Evolutionary conservation across 805 yeast species (phyloP), one percentile per base, ranked within the genome.

Genomic region (Nakazawaea sp.): DNA sequence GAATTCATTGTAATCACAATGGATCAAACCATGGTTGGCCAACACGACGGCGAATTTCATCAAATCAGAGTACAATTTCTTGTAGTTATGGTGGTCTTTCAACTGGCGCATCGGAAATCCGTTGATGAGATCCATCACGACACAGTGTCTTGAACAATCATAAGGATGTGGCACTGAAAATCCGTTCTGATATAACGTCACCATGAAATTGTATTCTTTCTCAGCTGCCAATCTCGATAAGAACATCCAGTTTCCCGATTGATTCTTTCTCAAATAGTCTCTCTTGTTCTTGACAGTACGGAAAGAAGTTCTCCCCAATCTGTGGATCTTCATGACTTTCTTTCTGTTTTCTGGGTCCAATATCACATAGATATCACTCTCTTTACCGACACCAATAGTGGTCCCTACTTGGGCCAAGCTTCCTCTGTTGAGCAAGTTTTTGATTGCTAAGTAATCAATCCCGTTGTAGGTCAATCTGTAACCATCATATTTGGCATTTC

Each of bases 1-100:
- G 60, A 92, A 92, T 62, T 92, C 99, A 58, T 92, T 92, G 64
- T 80, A 92, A 65, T 92, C 99, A 69, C 98, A 90, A 60, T 92
- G 99, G 37, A 92, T 88, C 39, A 92, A 68, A 1, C 99, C 99
- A 48, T 81, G 75, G 50, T 83, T 80, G 5, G 84, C 98, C 36
- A 92, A 64, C 43, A 77, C 72, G 11, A 89, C 94, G 16, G 84
- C 80, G 52, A 92, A 89, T 40, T 68, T 64, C 97, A 92, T 90
- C 52, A 92, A 66, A 38, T 86, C 81, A 20, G 87, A 78, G 55
- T 92, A 92, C 33, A 92, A 68, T 44, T 75, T 70, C 43, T 78
- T 75, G 49, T 82, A 75, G 45, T 84, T 74, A 11, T 68, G 66
- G 52, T 86, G 92, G 45, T 76, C 77, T 46, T 76, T 71, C 47